Evolutionary conservation across 805 yeast species (phyloP), one percentile per base, ranked within the genome.

Genomic region (Zygotorulaspora danielsina): DNA sequence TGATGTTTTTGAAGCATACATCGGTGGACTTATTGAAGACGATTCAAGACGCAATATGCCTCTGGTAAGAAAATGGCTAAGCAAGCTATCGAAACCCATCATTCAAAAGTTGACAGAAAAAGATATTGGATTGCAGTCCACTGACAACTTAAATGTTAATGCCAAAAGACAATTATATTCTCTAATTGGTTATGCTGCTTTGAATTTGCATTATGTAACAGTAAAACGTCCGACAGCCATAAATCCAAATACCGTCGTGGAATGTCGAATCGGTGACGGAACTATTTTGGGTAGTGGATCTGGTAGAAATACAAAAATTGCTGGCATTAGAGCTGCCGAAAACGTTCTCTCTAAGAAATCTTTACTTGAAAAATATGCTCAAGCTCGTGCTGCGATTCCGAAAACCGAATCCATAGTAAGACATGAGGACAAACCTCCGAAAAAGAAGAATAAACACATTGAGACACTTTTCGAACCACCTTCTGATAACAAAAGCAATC

Each of bases 1-100:
- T 0, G 98, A 90, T 68, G 78, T 84, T 0, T 85, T 90, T 57
- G 98, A 93, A 63, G 96, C 97, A 0, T 90, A 90, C 50, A 72
- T 93, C 32, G 97, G 96, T 5, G 98, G 94, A 0, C 61, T 90
- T 21, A 67, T 76, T 16, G 94, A 84, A 46, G 66, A 73, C 31
- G 62, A 67, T 16, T 55, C 61, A 28, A 65, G 64, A 9, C 60
- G 65, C 12, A 74, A 78, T 44, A 64, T 73, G 35, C 57, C 65
- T 2, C 69, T 61, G 16, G 71, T 83, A 5, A 71, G 72, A 47
- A 60, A 66, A 9, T 84, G 90, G 90, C 55, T 84, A 19, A 51
- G 59, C 5, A 59, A 65, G 33, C 59, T 82, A 27, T 73, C 80
- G 22, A 63, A 61, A n/a, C 77, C 79, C 2, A 64, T 71, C 24